These are phyloP conservation scores for Guyanaporus albipodus DNA, from an alignment of 768 basidiomycete species.

Conservation along the genomic window DNA sequence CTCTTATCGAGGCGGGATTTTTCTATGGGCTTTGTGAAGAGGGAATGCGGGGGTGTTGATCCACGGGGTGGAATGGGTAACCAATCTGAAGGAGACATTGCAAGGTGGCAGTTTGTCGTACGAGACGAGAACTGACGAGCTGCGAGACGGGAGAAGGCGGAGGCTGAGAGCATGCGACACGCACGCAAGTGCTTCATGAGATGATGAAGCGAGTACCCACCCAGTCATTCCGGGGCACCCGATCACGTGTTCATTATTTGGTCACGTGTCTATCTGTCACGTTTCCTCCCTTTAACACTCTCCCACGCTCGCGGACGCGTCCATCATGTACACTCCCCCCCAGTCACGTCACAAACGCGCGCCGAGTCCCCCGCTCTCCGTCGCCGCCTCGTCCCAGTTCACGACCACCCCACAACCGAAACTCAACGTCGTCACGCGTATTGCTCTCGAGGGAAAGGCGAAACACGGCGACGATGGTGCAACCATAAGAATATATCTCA, in stretches of 20 bases:
- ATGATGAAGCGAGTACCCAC: slow-evolving; percentile 19
- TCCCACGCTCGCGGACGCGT: slow-evolving; percentile 24
- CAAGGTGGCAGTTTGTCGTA: slow-evolving; percentile 8
- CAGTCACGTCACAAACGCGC: slow-evolving; percentile 29
- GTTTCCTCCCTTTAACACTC: no score
- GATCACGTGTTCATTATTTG: slow-evolving; percentile 14
- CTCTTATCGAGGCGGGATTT: slow-evolving; percentile 77
- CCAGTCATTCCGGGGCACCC: slow-evolving; percentile 18
- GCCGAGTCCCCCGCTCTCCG: slow-evolving; percentile 30
- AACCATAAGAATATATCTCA: slow-evolving; percentile 71
- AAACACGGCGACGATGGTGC: slow-evolving; percentile 63
- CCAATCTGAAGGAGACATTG: slow-evolving; percentile 27
- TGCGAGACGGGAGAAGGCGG: slow-evolving; percentile 10
- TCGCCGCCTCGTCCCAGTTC: slow-evolving; percentile 40
- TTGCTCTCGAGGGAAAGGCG: slow-evolving; percentile 71
- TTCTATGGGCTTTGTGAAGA: slow-evolving; percentile 59
- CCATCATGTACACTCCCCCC: slow-evolving; percentile 14
- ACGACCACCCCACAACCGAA: slow-evolving; percentile 44
- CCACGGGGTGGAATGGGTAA: slow-evolving; percentile 6
- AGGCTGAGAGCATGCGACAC: neutral
- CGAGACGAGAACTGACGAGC: neutral
- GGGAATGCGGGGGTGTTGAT: slow-evolving; percentile 41
- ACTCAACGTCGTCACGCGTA: slow-evolving; percentile 66
- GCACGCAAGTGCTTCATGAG: neutral
- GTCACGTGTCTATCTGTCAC: no score